Evolutionary conservation across 179 eudicot species (phyloP).

Genomic region (Gypsophila paniculata): DNA sequence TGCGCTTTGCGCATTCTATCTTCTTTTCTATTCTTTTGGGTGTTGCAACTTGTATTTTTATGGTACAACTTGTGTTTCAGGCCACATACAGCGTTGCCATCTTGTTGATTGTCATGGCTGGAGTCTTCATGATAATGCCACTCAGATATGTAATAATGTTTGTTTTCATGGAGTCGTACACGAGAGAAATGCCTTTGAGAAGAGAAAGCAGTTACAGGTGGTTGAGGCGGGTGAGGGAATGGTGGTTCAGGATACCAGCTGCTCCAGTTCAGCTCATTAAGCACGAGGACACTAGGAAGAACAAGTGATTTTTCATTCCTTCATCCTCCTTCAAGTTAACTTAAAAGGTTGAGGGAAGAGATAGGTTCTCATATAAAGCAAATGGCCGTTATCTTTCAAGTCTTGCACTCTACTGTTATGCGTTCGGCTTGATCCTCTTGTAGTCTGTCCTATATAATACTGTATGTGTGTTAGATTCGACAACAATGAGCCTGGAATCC

Average conservation of each 20-base stretch:
- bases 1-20: slow-evolving; percentile 5
- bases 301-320: slow-evolving; percentile 31
- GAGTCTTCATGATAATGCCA: slow-evolving; percentile 46
- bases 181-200: slow-evolving; percentile 76
- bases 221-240: slow-evolving; percentile 66
- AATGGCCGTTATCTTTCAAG: too few relatives aligned
- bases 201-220: slow-evolving; percentile 53
- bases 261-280: slow-evolving; percentile 76
- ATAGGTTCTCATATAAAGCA: too few relatives aligned
- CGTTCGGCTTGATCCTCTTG: too few relatives aligned
- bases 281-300: slow-evolving; percentile 61
- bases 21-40: background rate
- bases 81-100: slow-evolving; percentile 59
- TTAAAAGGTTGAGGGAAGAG: too few relatives aligned
- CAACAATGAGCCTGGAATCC: too few relatives aligned
- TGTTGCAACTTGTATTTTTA: background rate
- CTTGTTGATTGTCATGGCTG: slow-evolving; percentile 40
- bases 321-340: too few relatives aligned
- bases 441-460: too few relatives aligned
- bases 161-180: slow-evolving; percentile 52
- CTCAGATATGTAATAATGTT: slow-evolving; percentile 37
- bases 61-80: slow-evolving; percentile 34
- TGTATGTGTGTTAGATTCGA: too few relatives aligned
- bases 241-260: slow-evolving; percentile 92
- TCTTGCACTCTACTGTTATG: too few relatives aligned